A percentile compares a stretch with the other conserved stretches of the same genome.
These are phyloP conservation scores for Penicillium steckii DNA, from an alignment of 495 filamentous ascomycete species.

Conservation along the genomic window DNA sequence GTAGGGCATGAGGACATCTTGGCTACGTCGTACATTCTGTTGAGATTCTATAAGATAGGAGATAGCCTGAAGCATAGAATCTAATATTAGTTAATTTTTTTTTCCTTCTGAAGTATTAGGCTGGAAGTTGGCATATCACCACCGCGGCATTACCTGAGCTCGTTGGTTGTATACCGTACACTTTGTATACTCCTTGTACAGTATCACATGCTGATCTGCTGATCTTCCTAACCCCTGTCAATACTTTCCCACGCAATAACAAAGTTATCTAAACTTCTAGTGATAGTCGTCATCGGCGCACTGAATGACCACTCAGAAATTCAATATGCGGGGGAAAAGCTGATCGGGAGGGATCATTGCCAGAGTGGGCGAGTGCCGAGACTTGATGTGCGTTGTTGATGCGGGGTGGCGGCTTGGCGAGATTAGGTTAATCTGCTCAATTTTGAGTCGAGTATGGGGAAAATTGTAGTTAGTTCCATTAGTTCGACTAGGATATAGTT, in stretches of 20 bases:
- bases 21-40: too few species aligned
- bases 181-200: background rate
- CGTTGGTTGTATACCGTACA: too few species aligned
- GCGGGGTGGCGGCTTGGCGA: conserved; percentile 27
- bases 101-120: too few species aligned
- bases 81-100: too few species aligned
- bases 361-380: conserved; percentile 15
- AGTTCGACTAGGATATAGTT: too few species aligned
- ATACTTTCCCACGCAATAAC: background rate
- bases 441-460: too few species aligned
- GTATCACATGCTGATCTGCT: background rate
- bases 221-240: background rate
- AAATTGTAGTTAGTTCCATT: too few species aligned
- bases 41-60: too few species aligned
- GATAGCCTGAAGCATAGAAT: too few species aligned
- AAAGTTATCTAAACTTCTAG: background rate
- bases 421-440: background rate
- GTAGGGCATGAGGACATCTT: too few species aligned
- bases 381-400: conserved; percentile 6
- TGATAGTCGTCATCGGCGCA: background rate
- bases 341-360: conserved; percentile 20
- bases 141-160: too few species aligned
- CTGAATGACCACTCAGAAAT: conserved; percentile 8
- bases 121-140: too few species aligned
- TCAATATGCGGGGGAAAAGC: background rate